Base-by-base conservation (phyloP, 2,329 filamentous ascomycete genomes). In the Emericellopsis atlantica region DNA sequence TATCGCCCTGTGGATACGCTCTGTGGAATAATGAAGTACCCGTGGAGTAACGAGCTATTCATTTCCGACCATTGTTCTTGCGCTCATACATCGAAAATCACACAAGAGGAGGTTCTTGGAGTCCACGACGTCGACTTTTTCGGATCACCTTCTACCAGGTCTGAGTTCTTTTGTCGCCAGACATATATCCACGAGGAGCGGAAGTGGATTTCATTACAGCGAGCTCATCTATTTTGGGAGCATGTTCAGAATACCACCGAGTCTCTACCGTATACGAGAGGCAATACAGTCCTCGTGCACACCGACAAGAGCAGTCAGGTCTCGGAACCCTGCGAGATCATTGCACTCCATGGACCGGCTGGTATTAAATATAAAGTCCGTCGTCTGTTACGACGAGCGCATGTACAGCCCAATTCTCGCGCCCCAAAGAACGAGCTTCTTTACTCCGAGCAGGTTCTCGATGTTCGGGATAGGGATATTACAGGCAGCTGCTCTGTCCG, bases 11-110 rank as follows among this genome's bases (percentile, higher is more conserved):
- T 67, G 0, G 80, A 92, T 41, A 92, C 86, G 0, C 72, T 80
- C 0, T 84, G 87, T 35, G 73, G 69, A 0, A 60, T 71, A 6
- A 78, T 80, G 58, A 69, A 68, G 9, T 93, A 90, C 48, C 80
- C 81, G 0, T 79, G 76, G 56, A 46, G 60, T 0, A 84, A 88
- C 40, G 85, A 93, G 56, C 57, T 92, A 0, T 92, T 92, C 45
- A 58, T 90, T 0, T 85, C 79, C 0, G 75, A 87, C 39, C 77
- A 88, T 44, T 90, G 86, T 58, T 82, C 79, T 1, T 92, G 85
- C 46, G 54, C 62, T 0, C 64, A 72, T 8, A 43, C 43, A 1
- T 43, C 60, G 0, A 66, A 67, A 23, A 64, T 85, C 4, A 48
- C 64, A 0, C 66, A 70, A 1, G 57, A 69, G 0, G 70, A 85